Evolutionary conservation across 1,139 yeast species (phyloP).

Genomic region (Torulaspora pretoriensis): DNA sequence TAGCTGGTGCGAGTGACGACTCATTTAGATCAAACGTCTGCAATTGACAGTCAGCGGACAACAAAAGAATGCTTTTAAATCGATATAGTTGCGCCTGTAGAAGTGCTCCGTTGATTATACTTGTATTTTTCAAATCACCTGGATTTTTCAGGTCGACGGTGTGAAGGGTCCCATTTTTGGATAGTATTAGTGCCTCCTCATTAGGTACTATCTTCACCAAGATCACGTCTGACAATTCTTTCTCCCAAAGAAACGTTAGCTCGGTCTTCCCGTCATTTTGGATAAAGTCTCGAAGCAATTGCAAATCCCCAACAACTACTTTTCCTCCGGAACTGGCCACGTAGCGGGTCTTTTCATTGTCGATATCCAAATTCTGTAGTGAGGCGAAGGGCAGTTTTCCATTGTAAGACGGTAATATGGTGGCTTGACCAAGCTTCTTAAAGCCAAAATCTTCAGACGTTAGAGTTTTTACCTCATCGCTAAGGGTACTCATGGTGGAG

Average conservation of each 20-base stretch:
- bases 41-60: constrained; percentile 10
- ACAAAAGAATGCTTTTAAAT: constrained; percentile 8
- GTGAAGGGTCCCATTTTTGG: constrained; percentile 15
- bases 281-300: constrained; percentile 27
- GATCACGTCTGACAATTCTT: constrained; percentile 18
- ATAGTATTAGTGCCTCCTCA: constrained; percentile 11
- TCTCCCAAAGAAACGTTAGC: constrained; percentile 17
- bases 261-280: constrained; percentile 11
- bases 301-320: constrained; percentile 33
- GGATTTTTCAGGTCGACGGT: constrained; percentile 9
- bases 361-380: constrained; percentile 29
- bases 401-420: constrained; percentile 33
- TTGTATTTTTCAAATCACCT: constrained; percentile 4
- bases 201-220: constrained; percentile 17
- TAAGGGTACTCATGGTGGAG: constrained; percentile 18
- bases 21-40: neutral
- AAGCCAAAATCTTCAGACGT: constrained; percentile 41
- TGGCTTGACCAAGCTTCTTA: constrained; percentile 35
- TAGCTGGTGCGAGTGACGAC: neutral
- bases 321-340: constrained; percentile 35
- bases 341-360: constrained; percentile 22
- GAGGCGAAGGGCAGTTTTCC: constrained; percentile 34
- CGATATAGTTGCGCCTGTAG: constrained; percentile 4
- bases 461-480: constrained; percentile 26
- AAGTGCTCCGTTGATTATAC: constrained; percentile 5